Conservation (phyloP, 306 rosid species). For the Fagus sylvatica region DNA sequence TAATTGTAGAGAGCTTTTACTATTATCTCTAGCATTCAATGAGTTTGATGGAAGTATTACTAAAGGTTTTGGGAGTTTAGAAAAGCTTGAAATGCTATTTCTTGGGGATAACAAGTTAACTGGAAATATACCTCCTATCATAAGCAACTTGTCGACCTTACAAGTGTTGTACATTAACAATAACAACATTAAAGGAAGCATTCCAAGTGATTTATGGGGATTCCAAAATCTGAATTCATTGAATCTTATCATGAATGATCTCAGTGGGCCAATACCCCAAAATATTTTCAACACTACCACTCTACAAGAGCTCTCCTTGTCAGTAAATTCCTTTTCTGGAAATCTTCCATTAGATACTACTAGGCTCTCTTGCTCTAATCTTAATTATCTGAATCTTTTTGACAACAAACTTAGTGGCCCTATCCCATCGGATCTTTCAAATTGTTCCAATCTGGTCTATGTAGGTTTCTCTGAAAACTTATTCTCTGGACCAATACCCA, state of each 20-base stretch:
- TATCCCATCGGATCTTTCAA: background rate
- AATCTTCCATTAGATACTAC: background rate
- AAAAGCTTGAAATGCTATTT: background rate
- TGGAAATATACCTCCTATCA: background rate
- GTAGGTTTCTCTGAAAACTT: background rate
- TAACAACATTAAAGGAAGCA: background rate
- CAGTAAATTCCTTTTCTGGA: background rate
- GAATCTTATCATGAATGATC: background rate
- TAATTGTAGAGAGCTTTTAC: background rate
- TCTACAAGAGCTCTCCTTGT: background rate
- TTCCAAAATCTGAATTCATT: background rate
- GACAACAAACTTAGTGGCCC: background rate
- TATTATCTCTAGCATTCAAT: background rate
- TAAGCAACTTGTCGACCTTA: background rate
- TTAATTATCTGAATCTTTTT: background rate
- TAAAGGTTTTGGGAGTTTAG: background rate
- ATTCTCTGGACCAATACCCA: background rate
- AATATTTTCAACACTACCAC: background rate
- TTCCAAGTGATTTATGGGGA: background rate
- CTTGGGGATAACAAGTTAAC: background rate
- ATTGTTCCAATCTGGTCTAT: background rate
- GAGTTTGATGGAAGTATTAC: background rate
- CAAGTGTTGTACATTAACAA: accelerated
- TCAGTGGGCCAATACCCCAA: background rate
- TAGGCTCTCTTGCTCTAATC: background rate